Percentiles rank a stretch among this genome's conserved stretches.
These are phyloP conservation scores for Neurospora sp. DNA, from an alignment of 2,329 filamentous ascomycete genomes.

Conservation along the genomic window DNA sequence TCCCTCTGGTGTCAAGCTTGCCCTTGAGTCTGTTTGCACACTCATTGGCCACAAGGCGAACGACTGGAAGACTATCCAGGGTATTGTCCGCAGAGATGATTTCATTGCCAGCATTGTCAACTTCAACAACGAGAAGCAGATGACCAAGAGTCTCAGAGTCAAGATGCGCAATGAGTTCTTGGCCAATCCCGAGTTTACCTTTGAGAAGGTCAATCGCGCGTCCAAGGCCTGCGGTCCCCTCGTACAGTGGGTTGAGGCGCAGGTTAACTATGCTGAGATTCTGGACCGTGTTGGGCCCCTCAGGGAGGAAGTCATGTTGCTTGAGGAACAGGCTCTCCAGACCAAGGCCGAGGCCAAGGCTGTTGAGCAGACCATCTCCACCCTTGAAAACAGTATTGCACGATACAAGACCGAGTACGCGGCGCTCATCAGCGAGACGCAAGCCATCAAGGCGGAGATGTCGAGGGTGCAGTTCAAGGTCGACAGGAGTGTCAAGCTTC, in stretches of 20 bases:
- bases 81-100: conserved; percentile 80
- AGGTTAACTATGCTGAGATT: conserved; percentile 97
- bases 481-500: conserved; percentile 83
- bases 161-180: conserved; percentile 93
- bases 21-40: conserved; percentile 92
- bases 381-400: conserved; percentile 81
- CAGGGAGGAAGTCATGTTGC: conserved; percentile 74
- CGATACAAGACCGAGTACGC: conserved; percentile 96
- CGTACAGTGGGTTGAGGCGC: conserved; percentile 93
- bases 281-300: conserved; percentile 87
- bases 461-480: conserved; percentile 94
- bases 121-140: conserved; percentile 90
- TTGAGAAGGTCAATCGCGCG: conserved; percentile 89
- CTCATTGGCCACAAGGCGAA: conserved; percentile 81
- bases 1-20: conserved; percentile 79
- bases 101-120: conserved; percentile 97
- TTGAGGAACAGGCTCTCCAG: conserved; percentile 81
- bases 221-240: conserved; percentile 95
- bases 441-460: conserved; percentile 97
- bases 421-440: conserved; percentile 88
- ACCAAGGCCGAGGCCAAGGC: conserved; percentile 91
- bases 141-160: conserved; percentile 71
- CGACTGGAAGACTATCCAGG: conserved; percentile 87
- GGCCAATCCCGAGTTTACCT: conserved; percentile 89
- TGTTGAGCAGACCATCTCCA: conserved; percentile 76